Conservation (phyloP, 164 flowering plant species). For the Nelumbo lutea region DNA sequence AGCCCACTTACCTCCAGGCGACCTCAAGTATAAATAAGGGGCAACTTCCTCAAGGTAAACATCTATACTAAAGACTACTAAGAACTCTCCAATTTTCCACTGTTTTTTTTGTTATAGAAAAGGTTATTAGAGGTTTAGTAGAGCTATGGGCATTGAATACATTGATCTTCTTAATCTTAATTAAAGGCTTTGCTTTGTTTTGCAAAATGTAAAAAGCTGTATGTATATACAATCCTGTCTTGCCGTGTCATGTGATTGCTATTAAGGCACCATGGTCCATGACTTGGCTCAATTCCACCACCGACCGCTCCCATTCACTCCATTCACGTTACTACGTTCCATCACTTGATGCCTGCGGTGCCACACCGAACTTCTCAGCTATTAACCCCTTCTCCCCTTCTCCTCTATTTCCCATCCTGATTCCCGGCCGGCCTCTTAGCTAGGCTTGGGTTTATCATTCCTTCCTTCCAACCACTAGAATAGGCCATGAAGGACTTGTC, state of each 20-base stretch:
- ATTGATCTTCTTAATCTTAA: not conserved
- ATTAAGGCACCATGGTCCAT: not conserved
- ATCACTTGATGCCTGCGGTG: no score
- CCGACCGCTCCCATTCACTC: constrained; percentile 2
- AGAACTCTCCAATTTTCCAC: no score
- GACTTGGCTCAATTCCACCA: not conserved
- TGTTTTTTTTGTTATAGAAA: no score
- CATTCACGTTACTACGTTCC: not conserved
- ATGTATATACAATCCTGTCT: no score
- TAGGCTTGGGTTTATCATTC: not conserved
- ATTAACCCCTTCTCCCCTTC: not conserved
- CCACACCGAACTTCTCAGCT: no score
- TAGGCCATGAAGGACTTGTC: constrained; percentile 55
- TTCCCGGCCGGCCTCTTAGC: not conserved
- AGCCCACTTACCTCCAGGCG: no score
- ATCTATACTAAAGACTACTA: no score
- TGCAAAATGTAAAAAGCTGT: not conserved
- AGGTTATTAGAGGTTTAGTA: no score
- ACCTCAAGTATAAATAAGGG: no score
- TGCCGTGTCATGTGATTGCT: not conserved
- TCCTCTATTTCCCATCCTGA: not conserved
- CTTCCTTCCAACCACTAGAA: not conserved
- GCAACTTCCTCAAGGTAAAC: no score
- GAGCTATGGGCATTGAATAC: no score
- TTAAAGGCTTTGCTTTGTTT: not conserved